Base-by-base conservation (phyloP, 169 alveolate genomes). In the Plasmodium gallinaceum region DNA sequence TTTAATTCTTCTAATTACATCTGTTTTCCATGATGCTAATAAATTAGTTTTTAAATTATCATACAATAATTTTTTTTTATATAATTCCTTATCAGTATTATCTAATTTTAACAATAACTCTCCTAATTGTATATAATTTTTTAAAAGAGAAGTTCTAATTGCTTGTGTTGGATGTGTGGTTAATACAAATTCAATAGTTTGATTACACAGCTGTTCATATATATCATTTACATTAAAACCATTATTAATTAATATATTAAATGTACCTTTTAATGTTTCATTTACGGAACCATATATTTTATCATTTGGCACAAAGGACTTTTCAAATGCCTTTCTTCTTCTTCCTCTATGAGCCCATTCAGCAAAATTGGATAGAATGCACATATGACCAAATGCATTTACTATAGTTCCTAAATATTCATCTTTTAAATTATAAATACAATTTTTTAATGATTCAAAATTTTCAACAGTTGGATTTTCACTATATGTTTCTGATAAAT, bases 151-250 rank as follows among this genome's bases (percentile, higher is more conserved):
- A 20, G 93, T 88, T 46, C 97, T 64, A 43, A 92, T 94, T 32
- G 96, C 95, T 88, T 93, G 95, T 14, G 97, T 94, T 7, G 97
- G 97, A 62, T 94, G 97, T 7, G 97, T 95, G 0, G 97, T 94
- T 48, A 94, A 80, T 12, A 94, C 97, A 46, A 94, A 89, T 45
- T 94, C 97, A 26, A 94, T 80, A 18, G 88, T 88, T 87, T 88
- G 92, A 14, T 88, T 92, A 5, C 91, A 66, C 43, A 92, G 12
- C 14, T 92, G 92, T 20, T 92, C 92, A 70, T 92, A 92, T 42
- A 92, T 70, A 45, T 78, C 92, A 60, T 89, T 92, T 61, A 83
- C 83, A 26, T 89, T 66, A 69, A 93, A 87, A 20, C 93, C 91
- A n/a, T 69, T 64, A 7, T 91, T 73, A 5, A 93, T 88, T 46